Evolutionary conservation across 495 filamentous ascomycete genomes (phyloP).

Genomic region (Filosporella fistucella): DNA sequence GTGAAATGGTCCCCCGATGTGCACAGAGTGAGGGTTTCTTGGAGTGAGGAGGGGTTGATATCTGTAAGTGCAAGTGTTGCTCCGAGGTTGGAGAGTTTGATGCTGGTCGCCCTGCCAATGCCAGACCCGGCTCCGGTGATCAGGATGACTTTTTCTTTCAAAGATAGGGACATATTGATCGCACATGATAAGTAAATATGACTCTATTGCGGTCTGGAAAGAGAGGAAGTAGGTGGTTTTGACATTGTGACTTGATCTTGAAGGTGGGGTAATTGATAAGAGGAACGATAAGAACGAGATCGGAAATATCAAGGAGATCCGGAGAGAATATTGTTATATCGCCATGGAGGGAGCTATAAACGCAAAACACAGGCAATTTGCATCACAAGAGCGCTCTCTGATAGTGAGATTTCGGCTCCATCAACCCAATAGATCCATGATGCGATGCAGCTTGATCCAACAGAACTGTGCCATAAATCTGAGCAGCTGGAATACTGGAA

Average conservation of each 20-base stretch:
- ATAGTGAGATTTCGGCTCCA: too few species aligned
- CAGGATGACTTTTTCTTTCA: conserved; percentile 35
- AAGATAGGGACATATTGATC: conserved; percentile 26
- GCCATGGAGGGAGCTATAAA: too few species aligned
- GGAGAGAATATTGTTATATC: too few species aligned
- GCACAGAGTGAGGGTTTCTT: conserved; percentile 11
- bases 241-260: not conserved
- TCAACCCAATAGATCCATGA: too few species aligned
- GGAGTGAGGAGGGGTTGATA: conserved; percentile 30
- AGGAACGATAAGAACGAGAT: too few species aligned
- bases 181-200: not conserved
- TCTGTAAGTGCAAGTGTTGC: conserved; percentile 41
- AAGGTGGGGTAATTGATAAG: conserved; percentile 4
- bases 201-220: too few species aligned
- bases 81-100: conserved; percentile 35
- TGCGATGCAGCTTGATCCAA: too few species aligned
- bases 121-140: conserved; percentile 40
- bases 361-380: too few species aligned
- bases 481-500: too few species aligned
- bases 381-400: too few species aligned
- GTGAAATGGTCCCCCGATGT: conserved; percentile 25
- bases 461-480: too few species aligned
- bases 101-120: conserved; percentile 7
- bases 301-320: too few species aligned
- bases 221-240: not conserved